Evolutionary conservation across 148 eudicot species (phyloP).

Genomic region (Mesembryanthemum crystallinum): DNA sequence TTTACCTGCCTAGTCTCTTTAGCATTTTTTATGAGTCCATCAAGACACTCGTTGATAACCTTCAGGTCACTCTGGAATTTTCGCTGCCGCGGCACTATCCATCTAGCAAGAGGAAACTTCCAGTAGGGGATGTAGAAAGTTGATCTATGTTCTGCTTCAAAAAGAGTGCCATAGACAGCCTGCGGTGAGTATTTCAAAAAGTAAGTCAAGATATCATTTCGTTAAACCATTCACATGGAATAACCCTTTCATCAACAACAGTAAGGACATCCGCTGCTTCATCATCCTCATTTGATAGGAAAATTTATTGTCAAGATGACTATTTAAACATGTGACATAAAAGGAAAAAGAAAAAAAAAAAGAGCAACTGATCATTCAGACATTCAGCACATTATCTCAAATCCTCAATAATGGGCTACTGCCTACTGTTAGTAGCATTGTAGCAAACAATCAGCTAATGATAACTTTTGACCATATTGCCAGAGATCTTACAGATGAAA

Average conservation of each 20-base stretch:
- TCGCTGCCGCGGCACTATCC: constrained; percentile 93
- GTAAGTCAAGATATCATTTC: constrained; percentile 2
- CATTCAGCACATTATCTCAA: not conserved
- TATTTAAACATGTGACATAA: too few species aligned
- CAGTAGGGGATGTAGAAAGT: constrained; percentile 97
- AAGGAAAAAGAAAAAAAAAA: too few species aligned
- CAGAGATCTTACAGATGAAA: not conserved
- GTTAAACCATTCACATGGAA: not conserved
- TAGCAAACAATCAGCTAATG: not conserved
- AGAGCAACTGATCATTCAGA: not conserved
- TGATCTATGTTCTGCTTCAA: constrained; percentile 98
- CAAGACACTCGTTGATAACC: constrained; percentile 92
- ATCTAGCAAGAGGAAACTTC: constrained; percentile 86
- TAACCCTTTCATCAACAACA: not conserved
- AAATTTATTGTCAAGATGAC: too few species aligned
- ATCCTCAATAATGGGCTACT: not conserved
- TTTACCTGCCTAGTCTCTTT: constrained; percentile 94
- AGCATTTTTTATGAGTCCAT: constrained; percentile 91
- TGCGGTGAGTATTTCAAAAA: constrained; percentile 24
- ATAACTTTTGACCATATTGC: not conserved
- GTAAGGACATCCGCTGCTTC: not conserved
- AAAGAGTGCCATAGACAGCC: constrained; percentile 99
- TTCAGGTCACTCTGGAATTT: constrained; percentile 85
- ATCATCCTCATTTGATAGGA: not conserved
- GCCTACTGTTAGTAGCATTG: not conserved